phyloP scores from a whole-genome alignment of 495 filamentous ascomycete genomes.

The Podospora australis region DNA sequence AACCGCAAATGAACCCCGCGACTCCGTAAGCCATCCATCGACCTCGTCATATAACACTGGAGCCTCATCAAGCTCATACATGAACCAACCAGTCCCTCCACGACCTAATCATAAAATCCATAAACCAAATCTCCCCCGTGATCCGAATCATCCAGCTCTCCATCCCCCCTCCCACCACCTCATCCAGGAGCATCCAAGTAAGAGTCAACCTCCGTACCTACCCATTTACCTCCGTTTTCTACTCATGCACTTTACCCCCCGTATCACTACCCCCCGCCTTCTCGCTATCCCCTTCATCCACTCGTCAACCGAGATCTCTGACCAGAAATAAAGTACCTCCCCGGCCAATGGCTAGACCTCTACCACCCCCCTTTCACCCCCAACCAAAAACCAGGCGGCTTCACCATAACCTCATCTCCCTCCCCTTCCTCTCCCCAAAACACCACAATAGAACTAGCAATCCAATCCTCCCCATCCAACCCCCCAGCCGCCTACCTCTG shows the following conservation, averaged over 20 bases:
- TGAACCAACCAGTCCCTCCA: constrained; percentile 32
- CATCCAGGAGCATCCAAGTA: constrained; percentile 4
- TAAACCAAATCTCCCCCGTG: constrained; percentile 29
- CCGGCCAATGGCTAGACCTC: constrained; percentile 91
- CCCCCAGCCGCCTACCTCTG: constrained; percentile 68
- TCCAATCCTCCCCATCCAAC: constrained; percentile 22
- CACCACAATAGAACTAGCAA: constrained; percentile 26
- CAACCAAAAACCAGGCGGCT: constrained; percentile 66
- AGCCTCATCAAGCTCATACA: constrained; percentile 3
- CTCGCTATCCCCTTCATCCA: constrained; percentile 5
- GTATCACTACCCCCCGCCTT: too few species aligned
- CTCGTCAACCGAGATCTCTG: constrained; percentile 1
- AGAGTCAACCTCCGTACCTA: constrained; percentile 21
- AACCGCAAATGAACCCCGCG: constrained; percentile 42
- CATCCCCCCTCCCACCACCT: constrained; percentile 10
- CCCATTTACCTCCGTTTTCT: background rate
- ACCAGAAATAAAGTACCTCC: constrained; percentile 51
- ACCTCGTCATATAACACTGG: background rate
- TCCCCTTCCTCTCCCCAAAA: too few species aligned
- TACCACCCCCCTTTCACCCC: constrained; percentile 62
- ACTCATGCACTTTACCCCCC: too few species aligned
- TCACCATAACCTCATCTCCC: constrained; percentile 80
- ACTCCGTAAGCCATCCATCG: background rate
- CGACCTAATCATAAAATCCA: constrained; percentile 26
- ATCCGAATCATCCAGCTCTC: constrained; percentile 35